Base-by-base conservation (phyloP, 2,329 filamentous ascomycete genomes). In the Akanthomyces muscarius region DNA sequence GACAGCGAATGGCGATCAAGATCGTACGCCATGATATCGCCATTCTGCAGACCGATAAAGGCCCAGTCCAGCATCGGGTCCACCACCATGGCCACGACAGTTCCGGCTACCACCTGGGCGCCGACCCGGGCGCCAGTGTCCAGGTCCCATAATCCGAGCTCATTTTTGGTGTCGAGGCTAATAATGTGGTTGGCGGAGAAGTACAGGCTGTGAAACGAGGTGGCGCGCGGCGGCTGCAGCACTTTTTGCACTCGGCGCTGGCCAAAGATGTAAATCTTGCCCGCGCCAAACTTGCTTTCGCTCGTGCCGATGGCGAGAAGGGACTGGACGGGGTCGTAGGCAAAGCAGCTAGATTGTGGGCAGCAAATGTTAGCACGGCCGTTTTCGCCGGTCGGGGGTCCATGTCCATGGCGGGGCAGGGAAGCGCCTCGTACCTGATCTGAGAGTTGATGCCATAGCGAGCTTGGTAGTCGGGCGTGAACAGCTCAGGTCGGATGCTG, bases 1-100 rank as follows among this genome's bases (percentile, higher is more conserved):
- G 77, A 77, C 64, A 95, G 78, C 36, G 82, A 81, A 71, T 91
- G 87, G 64, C 93, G 85, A 71, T 98, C 95, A 62, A 99, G 81
- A 73, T 99, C 95, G 73, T 94, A 99, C n/a, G 92, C 91, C 64
- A 94, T 83, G 13, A 98, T 82, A 63, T 98, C 93, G 65, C 94
- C 92, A 71, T 84, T 90, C 66, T 90, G 86, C 66, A 92, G 79
- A 14, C 92, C 95, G 51, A 98, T 80, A 65, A 99, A 89, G 44
- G 89, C 92, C 86, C 96, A 99, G 74, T 99, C 95, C 65, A 99
- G 81, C 78, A 91, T 91, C 0, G 94, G 92, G 73, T 99, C 95
- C 8, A 90, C 92, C 63, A 89, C 82, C 70, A 98, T 73, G 38
- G 86, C 84, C 16, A 86, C 88, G 23, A 93, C 90, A 55, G 87